A percentile compares a stretch with the other conserved stretches of the same genome.
These are phyloP conservation scores for Phaffomyces antillensis DNA, from an alignment of 805 yeast genomes.

Conservation along the genomic window DNA sequence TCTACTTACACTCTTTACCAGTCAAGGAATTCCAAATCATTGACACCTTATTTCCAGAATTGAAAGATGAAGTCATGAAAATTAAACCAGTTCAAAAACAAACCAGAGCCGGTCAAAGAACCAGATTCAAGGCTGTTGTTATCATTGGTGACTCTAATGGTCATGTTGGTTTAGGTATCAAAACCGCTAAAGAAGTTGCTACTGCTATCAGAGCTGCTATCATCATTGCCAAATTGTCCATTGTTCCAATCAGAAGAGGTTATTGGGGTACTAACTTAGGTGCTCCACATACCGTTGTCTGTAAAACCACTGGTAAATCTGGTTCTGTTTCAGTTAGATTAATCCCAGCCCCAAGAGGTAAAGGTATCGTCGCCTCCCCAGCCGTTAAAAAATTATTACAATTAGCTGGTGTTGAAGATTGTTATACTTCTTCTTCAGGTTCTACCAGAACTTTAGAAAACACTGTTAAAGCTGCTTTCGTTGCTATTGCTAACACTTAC, in stretches of 20 bases:
- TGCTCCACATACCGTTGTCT: slow-evolving; percentile 97
- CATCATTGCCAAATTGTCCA: slow-evolving; percentile 96
- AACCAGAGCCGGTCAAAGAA: slow-evolving; percentile 99
- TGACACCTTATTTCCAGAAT: slow-evolving; percentile 90
- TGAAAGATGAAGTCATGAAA: slow-evolving; percentile 99
- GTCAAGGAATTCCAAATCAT: slow-evolving; percentile 99
- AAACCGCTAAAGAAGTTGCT: slow-evolving; percentile 99
- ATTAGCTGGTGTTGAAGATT: slow-evolving; percentile 99
- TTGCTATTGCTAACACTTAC: slow-evolving; percentile 99
- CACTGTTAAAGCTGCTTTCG: slow-evolving; percentile 99
- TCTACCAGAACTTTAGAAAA: slow-evolving; percentile 99
- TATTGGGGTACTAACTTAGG: slow-evolving; percentile 99
- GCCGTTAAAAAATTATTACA: slow-evolving; percentile 98
- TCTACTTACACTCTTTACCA: slow-evolving; percentile 98
- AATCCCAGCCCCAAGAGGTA: slow-evolving; percentile 99
- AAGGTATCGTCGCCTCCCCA: slow-evolving; percentile 99
- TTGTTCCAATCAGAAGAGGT: slow-evolving; percentile 99
- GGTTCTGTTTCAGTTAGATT: slow-evolving; percentile 98
- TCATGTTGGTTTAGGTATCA: slow-evolving; percentile 99
- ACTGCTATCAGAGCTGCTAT: slow-evolving; percentile 99
- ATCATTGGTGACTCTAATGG: slow-evolving; percentile 99
- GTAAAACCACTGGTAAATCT: slow-evolving; percentile 99
- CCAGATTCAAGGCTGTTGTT: slow-evolving; percentile 99
- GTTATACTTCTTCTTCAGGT: slow-evolving; percentile 97
- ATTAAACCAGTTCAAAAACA: slow-evolving; percentile 99